Percentiles rank a stretch among this genome's conserved stretches.
Evolutionary conservation across 495 filamentous ascomycete species (phyloP).

Genomic region (Platismatia glauca): DNA sequence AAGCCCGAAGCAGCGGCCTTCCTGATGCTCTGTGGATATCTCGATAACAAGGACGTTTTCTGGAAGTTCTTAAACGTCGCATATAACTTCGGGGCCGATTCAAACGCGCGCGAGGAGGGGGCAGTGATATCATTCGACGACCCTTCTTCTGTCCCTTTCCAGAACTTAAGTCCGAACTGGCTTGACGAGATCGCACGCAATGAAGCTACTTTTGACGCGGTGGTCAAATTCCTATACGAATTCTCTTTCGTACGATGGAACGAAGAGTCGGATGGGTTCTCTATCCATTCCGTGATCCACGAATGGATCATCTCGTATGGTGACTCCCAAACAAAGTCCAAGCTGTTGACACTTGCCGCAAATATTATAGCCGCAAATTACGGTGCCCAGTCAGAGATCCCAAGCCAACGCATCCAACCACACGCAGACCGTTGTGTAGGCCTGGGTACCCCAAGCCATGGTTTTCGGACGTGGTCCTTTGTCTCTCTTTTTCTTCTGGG

Average conservation of each 20-base stretch:
- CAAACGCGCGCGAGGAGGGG: neutral
- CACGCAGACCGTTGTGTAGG: constrained; percentile 3
- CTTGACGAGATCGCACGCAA: constrained; percentile 1
- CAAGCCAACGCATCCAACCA: neutral
- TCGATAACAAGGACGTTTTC: constrained; percentile 2
- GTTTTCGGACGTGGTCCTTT: neutral
- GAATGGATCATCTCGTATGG: neutral
- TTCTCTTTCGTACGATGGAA: constrained; percentile 8
- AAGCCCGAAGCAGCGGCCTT: constrained; percentile 5
- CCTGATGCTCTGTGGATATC: neutral
- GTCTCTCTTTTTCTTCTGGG: neutral
- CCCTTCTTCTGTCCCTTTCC: neutral
- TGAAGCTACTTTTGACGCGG: neutral
- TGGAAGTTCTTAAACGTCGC: neutral
- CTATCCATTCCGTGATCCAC: constrained; percentile 1
- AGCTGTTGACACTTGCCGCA: neutral
- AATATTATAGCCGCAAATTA: constrained; percentile 2
- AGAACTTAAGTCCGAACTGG: neutral
- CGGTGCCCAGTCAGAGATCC: neutral
- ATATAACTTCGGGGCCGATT: neutral
- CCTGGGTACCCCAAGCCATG: neutral
- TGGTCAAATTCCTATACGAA: constrained; percentile 1
- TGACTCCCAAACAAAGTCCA: neutral
- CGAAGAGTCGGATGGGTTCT: constrained; percentile 6
- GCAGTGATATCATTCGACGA: neutral